Conservation (phyloP, 176 grass and related monocot species). For the Pharus latifolius region DNA sequence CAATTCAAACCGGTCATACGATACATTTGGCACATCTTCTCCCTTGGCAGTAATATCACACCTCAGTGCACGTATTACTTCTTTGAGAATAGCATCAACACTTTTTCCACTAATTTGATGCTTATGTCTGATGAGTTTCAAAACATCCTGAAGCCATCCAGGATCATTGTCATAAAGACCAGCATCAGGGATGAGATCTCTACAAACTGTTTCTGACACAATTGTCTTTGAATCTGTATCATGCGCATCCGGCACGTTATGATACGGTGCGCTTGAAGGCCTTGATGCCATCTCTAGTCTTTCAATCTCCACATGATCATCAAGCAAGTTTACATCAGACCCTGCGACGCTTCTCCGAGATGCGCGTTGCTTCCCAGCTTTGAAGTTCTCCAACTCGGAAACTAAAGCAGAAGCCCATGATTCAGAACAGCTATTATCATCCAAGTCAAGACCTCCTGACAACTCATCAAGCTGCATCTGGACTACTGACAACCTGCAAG, state of each 20-base stretch:
- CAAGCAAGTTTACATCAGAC: constrained; percentile 31
- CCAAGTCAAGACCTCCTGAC: background rate
- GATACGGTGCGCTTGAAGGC: constrained; percentile 6
- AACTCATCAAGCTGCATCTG: constrained; percentile 24
- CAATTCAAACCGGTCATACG: background rate
- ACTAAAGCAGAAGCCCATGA: constrained; percentile 30
- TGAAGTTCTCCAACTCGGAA: constrained; percentile 27
- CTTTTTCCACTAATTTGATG: constrained; percentile 47
- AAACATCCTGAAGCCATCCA: constrained; percentile 44
- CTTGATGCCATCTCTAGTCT: constrained; percentile 15
- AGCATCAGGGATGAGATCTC: constrained; percentile 3
- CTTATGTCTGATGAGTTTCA: constrained; percentile 45
- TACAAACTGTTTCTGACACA: background rate
- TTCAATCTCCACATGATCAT: constrained; percentile 33
- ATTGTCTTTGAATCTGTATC: background rate
- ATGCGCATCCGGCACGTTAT: background rate
- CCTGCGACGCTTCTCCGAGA: constrained; percentile 15
- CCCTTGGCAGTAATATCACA: constrained; percentile 1
- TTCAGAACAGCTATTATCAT: constrained; percentile 28
- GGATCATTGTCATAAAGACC: constrained; percentile 33
- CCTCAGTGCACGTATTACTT: constrained; percentile 39
- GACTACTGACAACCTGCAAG: constrained; percentile 24
- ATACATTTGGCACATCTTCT: background rate
- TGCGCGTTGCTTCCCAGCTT: constrained; percentile 17
- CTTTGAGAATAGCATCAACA: constrained; percentile 34